A percentile compares a stretch with the other conserved stretches of the same genome.
phyloP scores from a whole-genome alignment of 257 asterid genomes.

The Fraxinus anomala region DNA sequence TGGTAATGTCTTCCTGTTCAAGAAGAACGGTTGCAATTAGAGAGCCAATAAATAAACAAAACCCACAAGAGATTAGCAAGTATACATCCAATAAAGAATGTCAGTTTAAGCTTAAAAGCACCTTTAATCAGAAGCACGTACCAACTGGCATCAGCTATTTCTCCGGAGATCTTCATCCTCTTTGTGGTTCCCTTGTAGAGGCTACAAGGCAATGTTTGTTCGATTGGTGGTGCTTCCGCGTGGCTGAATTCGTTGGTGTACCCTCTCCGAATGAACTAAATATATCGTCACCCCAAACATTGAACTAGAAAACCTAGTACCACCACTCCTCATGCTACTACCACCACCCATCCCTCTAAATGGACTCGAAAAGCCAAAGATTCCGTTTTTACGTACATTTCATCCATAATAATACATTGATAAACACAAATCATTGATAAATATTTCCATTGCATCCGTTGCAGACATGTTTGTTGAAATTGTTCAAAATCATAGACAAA shows the following conservation, averaged over 20 bases:
- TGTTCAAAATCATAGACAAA: no score
- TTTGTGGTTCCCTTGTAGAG: conserved; percentile 78
- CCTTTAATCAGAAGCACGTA: conserved; percentile 31
- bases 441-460: background rate
- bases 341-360: conserved; percentile 71
- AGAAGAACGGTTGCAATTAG: conserved; percentile 1
- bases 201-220: conserved; percentile 68
- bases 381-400: background rate
- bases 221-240: conserved; percentile 70
- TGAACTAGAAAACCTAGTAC: conserved; percentile 62
- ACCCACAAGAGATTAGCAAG: background rate
- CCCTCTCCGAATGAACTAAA: conserved; percentile 71
- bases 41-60: background rate
- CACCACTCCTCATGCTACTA: conserved; percentile 56
- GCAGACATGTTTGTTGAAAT: no score
- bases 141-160: conserved; percentile 87
- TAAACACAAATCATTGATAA: no score
- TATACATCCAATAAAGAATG: background rate
- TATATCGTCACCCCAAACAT: conserved; percentile 78
- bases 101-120: background rate
- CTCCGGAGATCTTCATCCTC: conserved; percentile 89
- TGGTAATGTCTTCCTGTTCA: conserved; percentile 66
- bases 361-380: conserved; percentile 68
- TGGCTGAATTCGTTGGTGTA: conserved; percentile 54
- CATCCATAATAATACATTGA: background rate